A percentile compares a stretch with the other conserved stretches of the same genome.
Conservation (phyloP, 352 stramenopile genomes). For the Phytophthora agathidicida region DNA sequence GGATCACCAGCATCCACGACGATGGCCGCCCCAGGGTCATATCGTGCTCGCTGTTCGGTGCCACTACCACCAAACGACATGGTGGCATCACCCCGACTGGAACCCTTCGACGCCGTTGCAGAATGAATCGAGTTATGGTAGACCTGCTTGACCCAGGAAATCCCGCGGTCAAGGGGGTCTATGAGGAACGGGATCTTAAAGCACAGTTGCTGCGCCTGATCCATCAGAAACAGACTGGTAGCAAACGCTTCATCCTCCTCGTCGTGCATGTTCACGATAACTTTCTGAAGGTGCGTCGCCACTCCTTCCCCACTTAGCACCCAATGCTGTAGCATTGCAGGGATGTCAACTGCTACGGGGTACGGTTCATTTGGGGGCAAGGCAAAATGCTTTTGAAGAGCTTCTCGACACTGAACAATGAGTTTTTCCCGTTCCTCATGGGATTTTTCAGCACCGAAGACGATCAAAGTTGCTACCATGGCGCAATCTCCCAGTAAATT, state of each 20-base stretch:
- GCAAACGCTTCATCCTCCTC: conserved; percentile 37
- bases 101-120: conserved; percentile 7
- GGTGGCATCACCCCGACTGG: background rate
- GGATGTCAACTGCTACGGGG: conserved; percentile 4
- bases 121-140: conserved; percentile 11
- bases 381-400: conserved; percentile 13
- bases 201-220: conserved; percentile 51
- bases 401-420: conserved; percentile 28
- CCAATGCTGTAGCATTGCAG: conserved; percentile 38
- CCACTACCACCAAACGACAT: conserved; percentile 1
- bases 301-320: conserved; percentile 31
- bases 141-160: conserved; percentile 45
- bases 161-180: conserved; percentile 47
- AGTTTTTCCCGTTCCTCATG: conserved; percentile 31
- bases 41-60: conserved; percentile 4
- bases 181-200: conserved; percentile 56
- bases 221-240: conserved; percentile 56
- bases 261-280: conserved; percentile 40
- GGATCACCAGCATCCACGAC: conserved; percentile 56
- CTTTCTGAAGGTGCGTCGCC: conserved; percentile 32
- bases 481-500: conserved; percentile 45
- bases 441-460: conserved; percentile 36
- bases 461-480: conserved; percentile 36
- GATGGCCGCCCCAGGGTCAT: conserved; percentile 24
- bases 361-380: conserved; percentile 2